Conservation (phyloP, 2,329 filamentous ascomycete genomes). For the Fusarium albosuccineum region DNA sequence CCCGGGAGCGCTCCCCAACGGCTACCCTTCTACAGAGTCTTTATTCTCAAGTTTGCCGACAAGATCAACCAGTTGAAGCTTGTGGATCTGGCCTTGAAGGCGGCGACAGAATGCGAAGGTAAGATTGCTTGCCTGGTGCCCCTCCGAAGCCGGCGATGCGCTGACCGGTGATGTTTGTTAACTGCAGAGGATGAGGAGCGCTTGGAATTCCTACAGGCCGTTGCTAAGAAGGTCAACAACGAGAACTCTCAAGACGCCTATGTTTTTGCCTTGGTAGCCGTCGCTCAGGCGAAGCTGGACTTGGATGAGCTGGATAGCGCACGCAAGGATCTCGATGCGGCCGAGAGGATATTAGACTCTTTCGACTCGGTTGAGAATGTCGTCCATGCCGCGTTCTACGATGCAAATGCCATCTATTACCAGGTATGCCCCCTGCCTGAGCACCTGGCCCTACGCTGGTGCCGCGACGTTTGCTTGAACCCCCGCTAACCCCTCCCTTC, state of each 20-base stretch:
- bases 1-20: conserved; percentile 85
- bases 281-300: conserved; percentile 87
- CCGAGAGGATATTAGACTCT: conserved; percentile 87
- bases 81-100: conserved; percentile 88
- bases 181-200: conserved; percentile 84
- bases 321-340: conserved; percentile 86
- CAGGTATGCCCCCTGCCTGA: conserved; percentile 64
- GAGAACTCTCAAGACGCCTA: conserved; percentile 94
- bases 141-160: conserved; percentile 22
- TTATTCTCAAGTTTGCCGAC: conserved; percentile 95
- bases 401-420: conserved; percentile 94
- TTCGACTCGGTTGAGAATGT: conserved; percentile 97
- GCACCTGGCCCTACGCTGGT: background rate
- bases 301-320: conserved; percentile 85
- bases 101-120: conserved; percentile 88
- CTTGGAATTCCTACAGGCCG: conserved; percentile 83
- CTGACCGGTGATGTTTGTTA: conserved; percentile 25
- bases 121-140: conserved; percentile 35
- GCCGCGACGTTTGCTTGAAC: background rate
- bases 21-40: conserved; percentile 91
- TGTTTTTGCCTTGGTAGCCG: conserved; percentile 92
- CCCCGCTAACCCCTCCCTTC: conserved; percentile 52
- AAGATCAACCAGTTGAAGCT: conserved; percentile 99
- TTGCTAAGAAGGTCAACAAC: conserved; percentile 90
- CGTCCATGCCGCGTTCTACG: conserved; percentile 96